Percentiles rank a stretch among this genome's conserved stretches.
These are phyloP conservation scores for Penicillium vulpinum DNA, from an alignment of 2,329 filamentous ascomycete genomes.

Conservation along the genomic window DNA sequence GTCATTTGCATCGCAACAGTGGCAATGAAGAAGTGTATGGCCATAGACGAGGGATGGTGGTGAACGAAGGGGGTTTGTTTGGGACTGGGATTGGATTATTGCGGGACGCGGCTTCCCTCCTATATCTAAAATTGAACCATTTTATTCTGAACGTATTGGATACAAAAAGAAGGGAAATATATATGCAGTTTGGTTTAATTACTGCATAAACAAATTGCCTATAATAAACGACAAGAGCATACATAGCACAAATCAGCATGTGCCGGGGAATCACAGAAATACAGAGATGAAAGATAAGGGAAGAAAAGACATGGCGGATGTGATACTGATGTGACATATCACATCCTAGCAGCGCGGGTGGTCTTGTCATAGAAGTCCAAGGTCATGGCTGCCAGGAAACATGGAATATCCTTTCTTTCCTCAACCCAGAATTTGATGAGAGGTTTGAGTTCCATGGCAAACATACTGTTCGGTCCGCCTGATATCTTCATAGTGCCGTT, in stretches of 20 bases:
- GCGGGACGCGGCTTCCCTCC: too few relatives aligned
- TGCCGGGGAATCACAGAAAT: slow-evolving; percentile 32
- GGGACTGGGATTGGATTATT: background rate
- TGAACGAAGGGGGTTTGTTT: background rate
- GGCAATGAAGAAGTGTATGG: background rate
- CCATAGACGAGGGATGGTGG: background rate
- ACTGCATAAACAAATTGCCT: background rate
- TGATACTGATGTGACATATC: slow-evolving; percentile 7
- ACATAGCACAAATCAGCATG: slow-evolving; percentile 23
- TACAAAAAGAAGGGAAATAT: background rate
- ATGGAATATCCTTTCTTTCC: slow-evolving; percentile 88
- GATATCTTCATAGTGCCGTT: slow-evolving; percentile 97
- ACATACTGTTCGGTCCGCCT: slow-evolving; percentile 81
- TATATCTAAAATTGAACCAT: too few relatives aligned
- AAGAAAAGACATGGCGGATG: background rate
- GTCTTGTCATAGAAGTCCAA: slow-evolving; percentile 82
- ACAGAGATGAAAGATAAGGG: slow-evolving; percentile 12
- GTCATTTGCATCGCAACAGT: background rate
- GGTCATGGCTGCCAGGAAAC: slow-evolving; percentile 86
- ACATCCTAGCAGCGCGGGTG: slow-evolving; percentile 42
- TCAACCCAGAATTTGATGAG: slow-evolving; percentile 96
- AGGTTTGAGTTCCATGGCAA: slow-evolving; percentile 79
- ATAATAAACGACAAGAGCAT: background rate
- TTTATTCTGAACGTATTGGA: too few relatives aligned
- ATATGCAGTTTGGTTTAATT: background rate